These are phyloP conservation scores for Coemansia sp. DNA, from an alignment of 192 early-diverging fungal genomes.

Conservation along the genomic window DNA sequence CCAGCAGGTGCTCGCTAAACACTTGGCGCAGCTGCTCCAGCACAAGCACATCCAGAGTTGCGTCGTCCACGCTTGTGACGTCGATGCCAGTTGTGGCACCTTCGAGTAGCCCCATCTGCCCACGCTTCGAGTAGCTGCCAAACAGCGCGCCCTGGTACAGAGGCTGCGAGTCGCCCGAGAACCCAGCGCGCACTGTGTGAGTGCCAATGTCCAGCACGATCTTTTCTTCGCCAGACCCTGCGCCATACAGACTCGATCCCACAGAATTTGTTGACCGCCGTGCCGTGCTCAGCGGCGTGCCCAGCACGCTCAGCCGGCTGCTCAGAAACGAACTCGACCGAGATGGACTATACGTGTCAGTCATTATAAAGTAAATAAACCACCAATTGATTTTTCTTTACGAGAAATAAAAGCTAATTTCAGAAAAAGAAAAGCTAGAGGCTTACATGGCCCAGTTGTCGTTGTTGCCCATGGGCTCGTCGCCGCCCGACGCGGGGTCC, in stretches of 20 bases:
- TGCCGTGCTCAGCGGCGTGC: slow-evolving; percentile 1
- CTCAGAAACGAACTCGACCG: not conserved
- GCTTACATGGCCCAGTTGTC: slow-evolving; percentile 38
- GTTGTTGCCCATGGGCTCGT: slow-evolving; percentile 16
- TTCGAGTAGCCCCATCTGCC: slow-evolving; percentile 1
- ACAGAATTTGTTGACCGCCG: not conserved
- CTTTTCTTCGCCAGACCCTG: slow-evolving; percentile 64
- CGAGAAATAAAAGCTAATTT: slow-evolving; percentile 3
- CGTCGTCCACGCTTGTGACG: slow-evolving; percentile 3
- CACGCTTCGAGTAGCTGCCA: slow-evolving; percentile 26
- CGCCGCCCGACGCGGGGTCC: slow-evolving; percentile 6
- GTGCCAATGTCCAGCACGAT: slow-evolving; percentile 87
- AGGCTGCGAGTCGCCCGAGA: slow-evolving; percentile 80
- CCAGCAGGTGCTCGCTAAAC: slow-evolving; percentile 61
- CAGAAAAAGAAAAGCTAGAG: not conserved
- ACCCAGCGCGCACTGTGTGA: slow-evolving; percentile 77
- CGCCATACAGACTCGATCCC: slow-evolving; percentile 16
- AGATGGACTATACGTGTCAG: not conserved
- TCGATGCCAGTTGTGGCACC: not conserved
- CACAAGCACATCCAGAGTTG: slow-evolving; percentile 15
- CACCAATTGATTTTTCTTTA: not conserved
- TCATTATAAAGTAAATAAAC: not conserved
- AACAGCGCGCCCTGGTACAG: slow-evolving; percentile 63
- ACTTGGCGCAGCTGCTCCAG: slow-evolving; percentile 30
- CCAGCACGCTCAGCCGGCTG: not conserved